phyloP scores from a whole-genome alignment of 306 rosid species.

The Acacia confusa region DNA sequence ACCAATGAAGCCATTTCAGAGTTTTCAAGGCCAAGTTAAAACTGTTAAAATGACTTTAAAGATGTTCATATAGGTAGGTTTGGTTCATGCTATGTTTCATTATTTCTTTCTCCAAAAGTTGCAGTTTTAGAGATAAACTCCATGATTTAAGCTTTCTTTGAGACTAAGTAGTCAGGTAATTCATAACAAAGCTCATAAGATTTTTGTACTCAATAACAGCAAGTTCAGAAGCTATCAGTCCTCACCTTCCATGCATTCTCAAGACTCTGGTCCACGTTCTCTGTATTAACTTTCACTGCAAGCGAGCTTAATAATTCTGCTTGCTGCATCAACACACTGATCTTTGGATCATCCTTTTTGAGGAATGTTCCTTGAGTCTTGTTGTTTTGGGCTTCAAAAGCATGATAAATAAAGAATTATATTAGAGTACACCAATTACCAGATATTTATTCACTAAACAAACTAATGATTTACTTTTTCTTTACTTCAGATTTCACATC shows the following conservation, averaged over 20 bases:
- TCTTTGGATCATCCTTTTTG: conserved; percentile 86
- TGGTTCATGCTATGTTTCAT: not conserved
- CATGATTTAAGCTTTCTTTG: not conserved
- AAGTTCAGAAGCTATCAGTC: conserved; percentile 19
- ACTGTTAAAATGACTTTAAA: conserved; percentile 19
- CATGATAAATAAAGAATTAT: conserved; percentile 33
- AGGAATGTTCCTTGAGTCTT: conserved; percentile 74
- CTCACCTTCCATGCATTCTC: conserved; percentile 99
- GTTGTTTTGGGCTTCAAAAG: conserved; percentile 53
- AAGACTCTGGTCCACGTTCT: conserved; percentile 91
- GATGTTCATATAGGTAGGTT: conserved; percentile 16
- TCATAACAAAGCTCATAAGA: conserved; percentile 10
- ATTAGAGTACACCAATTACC: conserved; percentile 27
- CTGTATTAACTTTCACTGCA: conserved; percentile 77
- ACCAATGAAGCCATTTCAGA: conserved; percentile 10
- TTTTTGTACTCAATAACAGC: conserved; percentile 17
- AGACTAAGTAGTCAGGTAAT: not conserved
- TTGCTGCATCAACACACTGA: conserved; percentile 84
- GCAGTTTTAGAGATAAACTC: conserved; percentile 13
- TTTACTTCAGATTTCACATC: conserved; percentile 28
- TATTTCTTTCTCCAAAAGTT: not conserved
- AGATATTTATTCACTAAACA: conserved; percentile 24
- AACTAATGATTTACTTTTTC: conserved; percentile 21
- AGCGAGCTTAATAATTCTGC: conserved; percentile 90
- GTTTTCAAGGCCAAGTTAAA: conserved; percentile 15